Percentiles rank a stretch among this genome's conserved stretches.
Conservation (phyloP, 176 grass and related monocot genomes). For the Stipa capillata region DNA sequence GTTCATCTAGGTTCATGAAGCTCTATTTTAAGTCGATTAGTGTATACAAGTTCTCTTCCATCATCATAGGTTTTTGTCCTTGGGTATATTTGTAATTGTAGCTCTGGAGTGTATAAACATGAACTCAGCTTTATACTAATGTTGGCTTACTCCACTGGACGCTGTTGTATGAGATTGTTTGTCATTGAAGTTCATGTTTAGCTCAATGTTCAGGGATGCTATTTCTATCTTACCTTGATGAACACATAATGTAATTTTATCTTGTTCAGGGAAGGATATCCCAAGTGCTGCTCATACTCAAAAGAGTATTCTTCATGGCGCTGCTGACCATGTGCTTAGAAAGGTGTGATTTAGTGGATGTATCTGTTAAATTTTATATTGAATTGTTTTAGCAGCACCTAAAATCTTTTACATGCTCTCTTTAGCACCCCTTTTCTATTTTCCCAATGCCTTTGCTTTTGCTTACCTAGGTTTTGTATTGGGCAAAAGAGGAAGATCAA, state of each 20-base stretch:
- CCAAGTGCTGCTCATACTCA: conserved; percentile 31
- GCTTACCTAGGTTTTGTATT: conserved; percentile 63
- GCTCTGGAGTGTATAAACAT: too few relatives aligned
- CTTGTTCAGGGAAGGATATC: conserved; percentile 65
- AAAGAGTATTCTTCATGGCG: conserved; percentile 69
- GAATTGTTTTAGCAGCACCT: background rate
- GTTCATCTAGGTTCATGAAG: too few relatives aligned
- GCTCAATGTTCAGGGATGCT: background rate
- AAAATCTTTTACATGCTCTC: background rate
- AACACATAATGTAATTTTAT: conserved; percentile 7
- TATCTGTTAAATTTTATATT: background rate
- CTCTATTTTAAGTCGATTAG: too few relatives aligned
- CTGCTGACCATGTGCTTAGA: conserved; percentile 80
- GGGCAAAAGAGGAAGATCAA: conserved; percentile 67
- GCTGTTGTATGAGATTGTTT: too few relatives aligned
- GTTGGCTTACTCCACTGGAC: too few relatives aligned
- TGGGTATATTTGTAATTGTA: too few relatives aligned
- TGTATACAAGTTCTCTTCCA: too few relatives aligned
- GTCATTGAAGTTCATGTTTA: too few relatives aligned
- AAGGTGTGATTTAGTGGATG: conserved; percentile 38
- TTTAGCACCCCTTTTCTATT: background rate
- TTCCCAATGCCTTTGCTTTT: background rate
- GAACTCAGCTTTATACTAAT: too few relatives aligned
- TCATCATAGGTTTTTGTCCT: too few relatives aligned
- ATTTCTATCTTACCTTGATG: background rate